Conservation (phyloP, 2,329 filamentous ascomycete species). For the Hirsutella minnesotensis region DNA sequence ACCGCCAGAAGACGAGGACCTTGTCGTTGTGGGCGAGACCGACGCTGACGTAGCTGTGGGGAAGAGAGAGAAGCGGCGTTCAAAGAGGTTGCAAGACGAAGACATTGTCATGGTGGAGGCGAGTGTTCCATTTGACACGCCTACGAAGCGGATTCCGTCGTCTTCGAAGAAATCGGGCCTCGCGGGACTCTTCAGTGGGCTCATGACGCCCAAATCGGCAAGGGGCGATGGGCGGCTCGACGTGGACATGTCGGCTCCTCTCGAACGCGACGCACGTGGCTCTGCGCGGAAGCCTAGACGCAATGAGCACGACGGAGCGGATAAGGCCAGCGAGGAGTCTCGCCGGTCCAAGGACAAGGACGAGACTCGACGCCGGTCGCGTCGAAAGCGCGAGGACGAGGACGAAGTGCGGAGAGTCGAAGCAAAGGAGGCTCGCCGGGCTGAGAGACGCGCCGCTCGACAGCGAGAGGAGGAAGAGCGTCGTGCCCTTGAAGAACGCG, state of each 20-base stretch:
- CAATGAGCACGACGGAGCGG: constrained; percentile 35
- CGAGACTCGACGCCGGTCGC: constrained; percentile 42
- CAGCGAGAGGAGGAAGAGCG: constrained; percentile 38
- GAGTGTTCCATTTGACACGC: constrained; percentile 17
- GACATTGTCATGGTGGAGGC: constrained; percentile 26
- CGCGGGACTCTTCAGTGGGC: constrained; percentile 49
- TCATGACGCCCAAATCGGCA: constrained; percentile 34
- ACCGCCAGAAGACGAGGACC: constrained; percentile 34
- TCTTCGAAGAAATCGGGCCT: constrained; percentile 42
- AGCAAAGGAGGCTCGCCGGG: constrained; percentile 46
- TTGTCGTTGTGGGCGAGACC: constrained; percentile 34
- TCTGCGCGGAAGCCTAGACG: constrained; percentile 50
- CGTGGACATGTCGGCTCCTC: constrained; percentile 33
- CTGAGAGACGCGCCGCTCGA: constrained; percentile 38
- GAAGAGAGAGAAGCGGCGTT: constrained; percentile 21
- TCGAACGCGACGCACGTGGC: constrained; percentile 48
- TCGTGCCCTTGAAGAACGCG: constrained; percentile 34
- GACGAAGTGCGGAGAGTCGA: constrained; percentile 38
- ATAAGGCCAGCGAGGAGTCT: constrained; percentile 33
- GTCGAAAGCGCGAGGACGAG: constrained; percentile 44
- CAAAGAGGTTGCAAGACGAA: constrained; percentile 23
- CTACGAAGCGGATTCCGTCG: constrained; percentile 20
- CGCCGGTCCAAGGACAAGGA: constrained; percentile 48
- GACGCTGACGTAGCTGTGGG: constrained; percentile 15
- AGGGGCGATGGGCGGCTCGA: constrained; percentile 37